Evolutionary conservation across 192 early-diverging fungal species (phyloP).

Genomic region (Podila horticola): DNA sequence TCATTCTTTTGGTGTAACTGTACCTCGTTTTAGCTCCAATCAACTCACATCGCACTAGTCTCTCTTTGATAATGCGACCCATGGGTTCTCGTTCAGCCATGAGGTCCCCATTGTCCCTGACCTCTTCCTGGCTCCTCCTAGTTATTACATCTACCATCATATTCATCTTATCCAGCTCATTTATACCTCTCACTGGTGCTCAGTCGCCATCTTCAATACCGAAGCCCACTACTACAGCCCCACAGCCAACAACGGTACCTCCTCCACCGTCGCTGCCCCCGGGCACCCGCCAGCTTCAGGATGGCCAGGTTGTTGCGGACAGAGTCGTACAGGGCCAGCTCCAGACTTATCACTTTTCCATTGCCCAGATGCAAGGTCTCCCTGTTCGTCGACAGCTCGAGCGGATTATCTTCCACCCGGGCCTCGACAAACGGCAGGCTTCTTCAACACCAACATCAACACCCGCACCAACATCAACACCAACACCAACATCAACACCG

Average conservation of each 20-base stretch:
- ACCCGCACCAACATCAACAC: neutral
- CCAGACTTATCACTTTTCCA: constrained; percentile 47
- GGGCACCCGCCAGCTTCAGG: constrained; percentile 40
- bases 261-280: constrained; percentile 30
- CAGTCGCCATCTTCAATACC: neutral
- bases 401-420: constrained; percentile 34
- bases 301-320: constrained; percentile 36
- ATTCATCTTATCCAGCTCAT: no score
- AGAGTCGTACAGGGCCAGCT: constrained; percentile 32
- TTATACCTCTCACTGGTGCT: neutral
- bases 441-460: neutral
- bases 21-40: no score
- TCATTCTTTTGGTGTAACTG: no score
- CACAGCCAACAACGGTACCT: constrained; percentile 3
- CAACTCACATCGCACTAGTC: constrained; percentile 2
- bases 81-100: no score
- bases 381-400: constrained; percentile 39
- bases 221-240: neutral
- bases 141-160: no score
- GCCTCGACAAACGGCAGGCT: constrained; percentile 6
- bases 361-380: constrained; percentile 17
- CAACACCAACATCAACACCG: neutral
- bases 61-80: no score
- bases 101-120: no score
- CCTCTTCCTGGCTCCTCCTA: no score